Evolutionary conservation across 495 filamentous ascomycete genomes (phyloP).

Genomic region (Aspergillus cristatus): DNA sequence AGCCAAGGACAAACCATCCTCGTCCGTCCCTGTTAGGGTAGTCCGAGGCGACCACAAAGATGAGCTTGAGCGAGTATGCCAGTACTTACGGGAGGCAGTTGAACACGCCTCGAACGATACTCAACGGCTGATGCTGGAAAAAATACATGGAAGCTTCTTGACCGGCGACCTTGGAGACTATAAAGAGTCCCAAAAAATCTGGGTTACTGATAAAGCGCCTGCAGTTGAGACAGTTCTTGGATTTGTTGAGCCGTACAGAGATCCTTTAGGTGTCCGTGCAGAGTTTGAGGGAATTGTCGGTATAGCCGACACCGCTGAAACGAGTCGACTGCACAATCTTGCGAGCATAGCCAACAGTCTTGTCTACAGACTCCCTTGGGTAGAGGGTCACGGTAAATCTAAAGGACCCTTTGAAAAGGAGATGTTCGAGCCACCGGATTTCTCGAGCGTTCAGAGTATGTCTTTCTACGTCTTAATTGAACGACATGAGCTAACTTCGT

Average conservation of each 20-base stretch:
- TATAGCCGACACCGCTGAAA: constrained; percentile 32
- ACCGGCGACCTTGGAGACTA: constrained; percentile 27
- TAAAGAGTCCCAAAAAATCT: constrained; percentile 26
- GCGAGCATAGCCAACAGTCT: constrained; percentile 23
- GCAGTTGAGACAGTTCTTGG: constrained; percentile 37
- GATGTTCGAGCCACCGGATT: constrained; percentile 31
- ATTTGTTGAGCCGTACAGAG: constrained; percentile 42
- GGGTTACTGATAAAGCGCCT: constrained; percentile 32
- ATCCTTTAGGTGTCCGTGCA: constrained; percentile 34
- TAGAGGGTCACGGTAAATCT: constrained; percentile 19
- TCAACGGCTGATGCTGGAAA: constrained; percentile 18
- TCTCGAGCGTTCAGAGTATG: constrained; percentile 32
- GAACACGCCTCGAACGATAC: constrained; percentile 21
- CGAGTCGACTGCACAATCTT: constrained; percentile 18
- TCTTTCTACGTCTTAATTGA: background rate
- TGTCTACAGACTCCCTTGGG: constrained; percentile 31
- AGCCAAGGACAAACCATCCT: background rate
- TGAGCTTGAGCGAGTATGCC: constrained; percentile 13
- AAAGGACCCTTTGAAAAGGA: constrained; percentile 37
- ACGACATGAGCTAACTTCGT: background rate
- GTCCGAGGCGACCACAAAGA: constrained; percentile 18
- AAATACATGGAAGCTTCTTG: constrained; percentile 24
- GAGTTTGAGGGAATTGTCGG: constrained; percentile 40
- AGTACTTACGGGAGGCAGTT: constrained; percentile 10
- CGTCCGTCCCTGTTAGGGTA: constrained; percentile 6